Base-by-base conservation (phyloP, 768 basidiomycete species). In the Leccinum boreale region DNA sequence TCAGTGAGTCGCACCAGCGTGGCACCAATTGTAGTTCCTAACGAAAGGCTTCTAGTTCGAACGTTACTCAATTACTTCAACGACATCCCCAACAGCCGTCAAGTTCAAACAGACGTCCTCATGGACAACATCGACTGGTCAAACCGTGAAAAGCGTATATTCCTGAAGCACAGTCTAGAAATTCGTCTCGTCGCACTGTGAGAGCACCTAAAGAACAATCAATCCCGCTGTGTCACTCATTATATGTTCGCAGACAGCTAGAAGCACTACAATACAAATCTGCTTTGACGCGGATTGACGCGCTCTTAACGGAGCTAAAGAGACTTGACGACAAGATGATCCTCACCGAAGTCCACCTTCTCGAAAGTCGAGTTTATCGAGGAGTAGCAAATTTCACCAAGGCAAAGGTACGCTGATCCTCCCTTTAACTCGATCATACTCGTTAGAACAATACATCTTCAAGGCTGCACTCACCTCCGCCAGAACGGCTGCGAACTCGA, bases 311-410 rank as follows among this genome's bases (percentile, higher is more conserved):
- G 2, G 97, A 98, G 73, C 83, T 99, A 19, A 94, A 91, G 74
- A 84, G 87, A 24, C 78, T 99, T 26, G 96, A 99, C 71, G 97
- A 98, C 76, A 98, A 98, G 79, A 89, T 96, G 84, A 91, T 98
- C 60, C 80, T 99, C 29, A 98, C 95, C 3, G 96, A 98, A 70
- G 94, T 98, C 0, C 94, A 96, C 66, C 81, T 99, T 9, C 82
- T 98, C 39, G 96, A 99, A 74, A 92, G 91, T 57, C 77, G 93
- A 46, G 92, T 95, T 2, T 92, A 95, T 68, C 85, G 94, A 58
- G 93, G 92, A 2, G 84, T 93, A 56, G 87, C 87, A 21, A 98
- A 98, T 73, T 75, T 94, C 51, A 79, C 92, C 6, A 94, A 97
- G 70, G 83, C 95, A 14, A 98, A 98, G 79, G 92, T 89, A 49